These are phyloP conservation scores for Bathelium albidoporum DNA, from an alignment of 495 filamentous ascomycete genomes.

Conservation along the genomic window DNA sequence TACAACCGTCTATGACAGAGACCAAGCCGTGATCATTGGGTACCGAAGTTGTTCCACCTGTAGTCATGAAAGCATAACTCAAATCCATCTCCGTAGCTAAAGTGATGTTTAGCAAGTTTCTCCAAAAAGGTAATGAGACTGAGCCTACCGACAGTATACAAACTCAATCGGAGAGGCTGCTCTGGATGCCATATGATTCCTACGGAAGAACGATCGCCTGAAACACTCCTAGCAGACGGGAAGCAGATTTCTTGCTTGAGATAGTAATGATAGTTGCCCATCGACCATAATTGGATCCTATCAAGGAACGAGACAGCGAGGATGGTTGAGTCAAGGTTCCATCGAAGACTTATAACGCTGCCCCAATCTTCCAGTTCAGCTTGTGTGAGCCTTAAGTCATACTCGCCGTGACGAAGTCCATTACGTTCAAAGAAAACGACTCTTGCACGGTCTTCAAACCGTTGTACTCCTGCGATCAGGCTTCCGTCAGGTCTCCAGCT, in stretches of 20 bases:
- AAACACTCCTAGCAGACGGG: background rate
- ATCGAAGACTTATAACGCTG: constrained; percentile 54
- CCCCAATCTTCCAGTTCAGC: constrained; percentile 47
- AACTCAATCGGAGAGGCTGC: constrained; percentile 55
- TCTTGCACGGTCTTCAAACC: constrained; percentile 55
- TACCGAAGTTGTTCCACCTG: constrained; percentile 52
- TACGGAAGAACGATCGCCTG: background rate
- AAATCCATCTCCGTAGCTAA: constrained; percentile 5
- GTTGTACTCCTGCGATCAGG: constrained; percentile 74
- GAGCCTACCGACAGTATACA: constrained; percentile 2
- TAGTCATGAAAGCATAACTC: constrained; percentile 49
- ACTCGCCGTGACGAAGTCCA: constrained; percentile 86
- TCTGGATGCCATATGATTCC: constrained; percentile 74
- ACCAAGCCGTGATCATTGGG: constrained; percentile 74
- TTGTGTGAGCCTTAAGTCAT: constrained; percentile 57
- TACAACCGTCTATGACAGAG: constrained; percentile 79
- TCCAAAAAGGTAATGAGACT: constrained; percentile 6
- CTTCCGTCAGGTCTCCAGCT: constrained; percentile 91
- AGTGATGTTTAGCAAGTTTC: background rate
- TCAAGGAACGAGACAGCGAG: constrained; percentile 70
- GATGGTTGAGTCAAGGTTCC: constrained; percentile 88
- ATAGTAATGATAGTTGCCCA: constrained; percentile 96
- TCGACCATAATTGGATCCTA: constrained; percentile 86
- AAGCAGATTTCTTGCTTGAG: constrained; percentile 72
- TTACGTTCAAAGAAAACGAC: constrained; percentile 96